These are phyloP conservation scores for Phytomonas francai DNA, from an alignment of 208 protist genomes.

Conservation along the genomic window DNA sequence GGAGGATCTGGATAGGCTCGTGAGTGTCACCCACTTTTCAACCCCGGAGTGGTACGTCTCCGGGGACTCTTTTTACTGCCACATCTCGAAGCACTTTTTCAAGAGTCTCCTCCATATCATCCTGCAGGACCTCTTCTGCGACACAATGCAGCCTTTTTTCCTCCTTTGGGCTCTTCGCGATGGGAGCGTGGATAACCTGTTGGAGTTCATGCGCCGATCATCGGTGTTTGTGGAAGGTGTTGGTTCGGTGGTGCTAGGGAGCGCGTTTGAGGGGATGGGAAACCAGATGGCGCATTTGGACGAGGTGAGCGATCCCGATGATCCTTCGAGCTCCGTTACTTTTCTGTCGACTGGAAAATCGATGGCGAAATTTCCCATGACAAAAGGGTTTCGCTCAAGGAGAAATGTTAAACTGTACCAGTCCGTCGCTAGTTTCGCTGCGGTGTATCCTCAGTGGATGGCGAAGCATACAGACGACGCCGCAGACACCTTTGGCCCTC, in stretches of 20 bases:
- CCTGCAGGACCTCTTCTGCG: slow-evolving; percentile 28
- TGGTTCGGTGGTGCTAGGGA: slow-evolving; percentile 52
- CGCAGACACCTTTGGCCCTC: neutral
- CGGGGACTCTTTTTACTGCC: slow-evolving; percentile 43
- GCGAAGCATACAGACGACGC: slow-evolving; percentile 17
- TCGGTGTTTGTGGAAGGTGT: slow-evolving; percentile 62
- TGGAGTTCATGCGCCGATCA: slow-evolving; percentile 33
- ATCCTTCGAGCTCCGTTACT: neutral
- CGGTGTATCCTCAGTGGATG: slow-evolving; percentile 41
- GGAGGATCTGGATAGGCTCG: slow-evolving; percentile 40
- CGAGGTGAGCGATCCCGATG: slow-evolving; percentile 18
- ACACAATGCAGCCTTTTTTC: slow-evolving; percentile 42
- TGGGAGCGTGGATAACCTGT: slow-evolving; percentile 38
- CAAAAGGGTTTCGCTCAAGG: neutral
- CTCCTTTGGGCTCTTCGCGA: slow-evolving; percentile 46
- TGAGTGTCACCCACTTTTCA: slow-evolving; percentile 35
- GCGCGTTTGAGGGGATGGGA: slow-evolving; percentile 1
- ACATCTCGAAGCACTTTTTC: slow-evolving; percentile 47
- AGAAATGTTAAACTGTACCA: slow-evolving; percentile 7
- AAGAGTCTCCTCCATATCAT: slow-evolving; percentile 39
- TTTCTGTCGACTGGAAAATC: neutral
- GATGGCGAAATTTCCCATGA: neutral
- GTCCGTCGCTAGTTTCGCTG: slow-evolving; percentile 41
- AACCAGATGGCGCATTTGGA: neutral
- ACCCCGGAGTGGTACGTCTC: slow-evolving; percentile 52